Conservation (phyloP, 176 grass and related monocot genomes). For the Avena sativa region DNA sequence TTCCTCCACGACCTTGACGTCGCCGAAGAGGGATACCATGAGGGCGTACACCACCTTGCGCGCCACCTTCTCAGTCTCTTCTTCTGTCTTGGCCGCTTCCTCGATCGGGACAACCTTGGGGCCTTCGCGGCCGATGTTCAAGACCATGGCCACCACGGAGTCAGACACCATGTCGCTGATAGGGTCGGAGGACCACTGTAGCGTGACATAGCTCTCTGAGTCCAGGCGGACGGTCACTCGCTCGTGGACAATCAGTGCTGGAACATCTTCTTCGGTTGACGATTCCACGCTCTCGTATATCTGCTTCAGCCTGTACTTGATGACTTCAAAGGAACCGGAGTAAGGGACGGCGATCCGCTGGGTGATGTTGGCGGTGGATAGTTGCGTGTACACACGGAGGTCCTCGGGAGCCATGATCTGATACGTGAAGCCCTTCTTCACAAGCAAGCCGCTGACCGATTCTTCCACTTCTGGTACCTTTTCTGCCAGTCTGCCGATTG, state of each 20-base stretch:
- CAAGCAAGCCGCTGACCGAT: conserved; percentile 69
- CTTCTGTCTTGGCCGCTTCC: conserved; percentile 60
- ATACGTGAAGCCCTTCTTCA: conserved; percentile 95
- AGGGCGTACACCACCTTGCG: conserved; percentile 73
- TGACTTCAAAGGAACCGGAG: conserved; percentile 80
- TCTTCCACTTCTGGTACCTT: conserved; percentile 74
- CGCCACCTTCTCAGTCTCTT: conserved; percentile 75
- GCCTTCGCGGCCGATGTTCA: conserved; percentile 83
- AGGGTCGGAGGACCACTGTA: conserved; percentile 87
- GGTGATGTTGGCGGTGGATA: conserved; percentile 87
- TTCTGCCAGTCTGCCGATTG: conserved; percentile 81
- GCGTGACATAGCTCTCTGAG: conserved; percentile 76
- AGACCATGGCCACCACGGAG: conserved; percentile 85
- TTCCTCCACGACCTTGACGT: conserved; percentile 81
- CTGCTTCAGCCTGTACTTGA: conserved; percentile 88
- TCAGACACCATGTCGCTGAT: conserved; percentile 99
- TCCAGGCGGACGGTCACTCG: conserved; percentile 72
- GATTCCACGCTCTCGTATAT: conserved; percentile 90
- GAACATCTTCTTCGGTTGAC: conserved; percentile 68
- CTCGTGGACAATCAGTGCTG: conserved; percentile 68
- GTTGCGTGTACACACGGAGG: conserved; percentile 82
- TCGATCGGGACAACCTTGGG: conserved; percentile 63
- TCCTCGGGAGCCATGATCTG: conserved; percentile 97
- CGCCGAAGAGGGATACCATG: conserved; percentile 83
- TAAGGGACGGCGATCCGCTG: conserved; percentile 80